Percentiles rank a stretch among this genome's conserved stretches.
Conservation (phyloP, 2,329 filamentous ascomycete genomes). For the Ophiocordyceps camponoti-leonardi region DNA sequence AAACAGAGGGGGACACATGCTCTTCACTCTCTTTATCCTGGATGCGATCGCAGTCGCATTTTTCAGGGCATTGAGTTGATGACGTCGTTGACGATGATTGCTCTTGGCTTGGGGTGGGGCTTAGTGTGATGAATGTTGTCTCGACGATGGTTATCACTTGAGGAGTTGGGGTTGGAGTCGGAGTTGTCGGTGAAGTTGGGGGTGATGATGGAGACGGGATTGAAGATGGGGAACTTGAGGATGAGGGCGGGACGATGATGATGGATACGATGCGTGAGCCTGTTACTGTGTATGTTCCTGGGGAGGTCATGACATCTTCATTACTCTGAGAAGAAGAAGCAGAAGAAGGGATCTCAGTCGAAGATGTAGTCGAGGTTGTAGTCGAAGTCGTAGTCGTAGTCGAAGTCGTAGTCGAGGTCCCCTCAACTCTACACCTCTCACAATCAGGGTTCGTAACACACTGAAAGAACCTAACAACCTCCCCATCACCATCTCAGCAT, state of each 20-base stretch:
- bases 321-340: neutral
- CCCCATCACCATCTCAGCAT: neutral
- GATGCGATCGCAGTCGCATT: neutral
- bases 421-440: conserved; percentile 7
- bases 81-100: neutral
- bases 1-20: neutral
- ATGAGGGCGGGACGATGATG: conserved; percentile 1
- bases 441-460: conserved; percentile 16
- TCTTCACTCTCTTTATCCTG: neutral
- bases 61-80: neutral
- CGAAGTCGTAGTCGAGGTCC: neutral
- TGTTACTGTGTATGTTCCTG: conserved; percentile 1
- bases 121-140: conserved; percentile 1
- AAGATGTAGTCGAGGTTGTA: too few species aligned
- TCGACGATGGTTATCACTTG: conserved; percentile 1
- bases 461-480: conserved; percentile 13
- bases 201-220: too few species aligned
- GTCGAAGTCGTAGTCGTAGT: neutral
- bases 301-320: neutral
- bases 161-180: neutral
- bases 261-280: conserved; percentile 1
- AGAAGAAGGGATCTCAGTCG: neutral
- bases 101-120: neutral
- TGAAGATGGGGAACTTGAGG: too few species aligned
- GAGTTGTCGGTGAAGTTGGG: neutral